Percentiles rank a stretch among this genome's conserved stretches.
These are phyloP conservation scores for Dioscorea dumetorum DNA, from an alignment of 106 monocot genomes.

Conservation along the genomic window DNA sequence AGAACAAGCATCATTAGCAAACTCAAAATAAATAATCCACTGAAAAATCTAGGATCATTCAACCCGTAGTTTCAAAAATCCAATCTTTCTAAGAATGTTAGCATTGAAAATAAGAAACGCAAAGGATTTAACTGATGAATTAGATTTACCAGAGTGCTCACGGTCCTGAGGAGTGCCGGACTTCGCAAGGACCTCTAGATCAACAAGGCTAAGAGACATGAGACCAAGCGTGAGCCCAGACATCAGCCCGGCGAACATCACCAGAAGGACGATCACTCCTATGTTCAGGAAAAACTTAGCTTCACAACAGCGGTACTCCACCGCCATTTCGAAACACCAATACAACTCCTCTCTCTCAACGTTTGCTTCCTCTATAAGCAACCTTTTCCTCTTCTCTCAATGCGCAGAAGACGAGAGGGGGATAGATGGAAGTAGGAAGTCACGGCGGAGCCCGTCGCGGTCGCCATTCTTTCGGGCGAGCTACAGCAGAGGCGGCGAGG, in stretches of 20 bases:
- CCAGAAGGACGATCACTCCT: conserved; percentile 28
- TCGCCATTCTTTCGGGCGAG: too few species aligned
- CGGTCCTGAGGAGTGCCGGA: conserved; percentile 54
- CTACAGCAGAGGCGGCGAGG: too few species aligned
- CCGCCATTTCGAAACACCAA: conserved; percentile 36
- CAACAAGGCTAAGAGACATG: conserved; percentile 75
- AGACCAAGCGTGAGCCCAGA: conserved; percentile 64
- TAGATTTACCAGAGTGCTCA: conserved; percentile 42
- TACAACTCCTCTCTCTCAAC: background rate
- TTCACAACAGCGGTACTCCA: conserved; percentile 51
- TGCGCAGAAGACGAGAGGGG: background rate
- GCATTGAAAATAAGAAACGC: background rate
- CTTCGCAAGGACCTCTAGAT: conserved; percentile 68
- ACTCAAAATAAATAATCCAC: too few species aligned
- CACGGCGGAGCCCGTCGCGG: too few species aligned
- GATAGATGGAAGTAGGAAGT: background rate
- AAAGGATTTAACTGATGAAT: background rate
- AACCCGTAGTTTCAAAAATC: too few species aligned
- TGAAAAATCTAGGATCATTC: too few species aligned
- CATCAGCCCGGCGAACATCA: conserved; percentile 70
- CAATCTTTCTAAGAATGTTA: too few species aligned
- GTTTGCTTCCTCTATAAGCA: background rate
- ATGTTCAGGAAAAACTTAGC: conserved; percentile 38
- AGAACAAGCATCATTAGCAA: too few species aligned
- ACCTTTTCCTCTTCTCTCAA: background rate